phyloP scores from a whole-genome alignment of 176 grass and related monocot species.

The Metroxylon sagu region DNA sequence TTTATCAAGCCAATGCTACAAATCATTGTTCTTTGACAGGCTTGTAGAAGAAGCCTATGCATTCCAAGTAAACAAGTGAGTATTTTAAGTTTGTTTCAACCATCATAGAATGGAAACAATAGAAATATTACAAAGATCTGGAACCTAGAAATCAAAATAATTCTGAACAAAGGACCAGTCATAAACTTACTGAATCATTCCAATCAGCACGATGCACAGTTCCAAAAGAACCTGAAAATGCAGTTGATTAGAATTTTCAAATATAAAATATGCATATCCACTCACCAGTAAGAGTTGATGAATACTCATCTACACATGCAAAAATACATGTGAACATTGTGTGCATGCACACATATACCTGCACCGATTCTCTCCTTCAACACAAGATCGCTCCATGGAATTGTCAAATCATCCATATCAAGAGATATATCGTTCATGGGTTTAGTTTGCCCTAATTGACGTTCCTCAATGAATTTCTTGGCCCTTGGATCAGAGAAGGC shows the following conservation, averaged over 20 bases:
- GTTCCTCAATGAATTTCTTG: conserved; percentile 5
- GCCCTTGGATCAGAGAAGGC: too few species aligned
- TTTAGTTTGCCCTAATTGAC: conserved; percentile 20
- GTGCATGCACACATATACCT: conserved; percentile 29
- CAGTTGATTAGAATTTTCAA: too few species aligned
- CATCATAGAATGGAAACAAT: not conserved
- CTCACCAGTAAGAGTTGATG: not conserved
- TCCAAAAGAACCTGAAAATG: conserved; percentile 69
- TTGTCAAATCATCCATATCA: conserved; percentile 55
- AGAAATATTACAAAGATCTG: too few species aligned
- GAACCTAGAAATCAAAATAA: not conserved
- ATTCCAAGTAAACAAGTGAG: not conserved
- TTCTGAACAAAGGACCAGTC: not conserved
- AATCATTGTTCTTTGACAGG: not conserved
- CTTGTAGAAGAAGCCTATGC: not conserved
- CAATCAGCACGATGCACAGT: conserved; percentile 89
- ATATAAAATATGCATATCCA: too few species aligned
- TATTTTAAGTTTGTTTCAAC: not conserved
- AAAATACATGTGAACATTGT: not conserved
- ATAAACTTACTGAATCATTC: conserved; percentile 67
- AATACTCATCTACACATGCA: not conserved
- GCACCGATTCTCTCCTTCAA: conserved; percentile 77
- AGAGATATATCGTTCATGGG: conserved; percentile 38
- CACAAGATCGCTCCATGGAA: conserved; percentile 66
- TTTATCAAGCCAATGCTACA: too few species aligned